phyloP scores from a whole-genome alignment of 2,329 filamentous ascomycete species.

The Scolecobasidium constrictum region DNA sequence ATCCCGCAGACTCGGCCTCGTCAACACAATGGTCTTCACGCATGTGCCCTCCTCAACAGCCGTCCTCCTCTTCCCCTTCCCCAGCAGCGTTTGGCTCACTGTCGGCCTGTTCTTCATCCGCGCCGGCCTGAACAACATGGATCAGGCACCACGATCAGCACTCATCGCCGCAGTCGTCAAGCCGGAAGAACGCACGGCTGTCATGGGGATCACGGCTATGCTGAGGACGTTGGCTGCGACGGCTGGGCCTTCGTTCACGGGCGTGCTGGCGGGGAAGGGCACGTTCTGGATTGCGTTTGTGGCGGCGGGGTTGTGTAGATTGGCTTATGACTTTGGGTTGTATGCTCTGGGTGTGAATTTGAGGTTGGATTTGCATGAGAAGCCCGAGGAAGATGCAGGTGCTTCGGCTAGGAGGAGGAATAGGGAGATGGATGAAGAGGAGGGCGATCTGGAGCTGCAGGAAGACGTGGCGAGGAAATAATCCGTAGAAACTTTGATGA shows the following conservation, averaged over 20 bases:
- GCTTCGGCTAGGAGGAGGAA: slow-evolving; percentile 36
- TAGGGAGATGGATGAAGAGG: slow-evolving; percentile 37
- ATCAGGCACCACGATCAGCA: slow-evolving; percentile 54
- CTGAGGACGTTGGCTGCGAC: slow-evolving; percentile 49
- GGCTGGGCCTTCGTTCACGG: slow-evolving; percentile 25
- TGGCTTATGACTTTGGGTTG: slow-evolving; percentile 23
- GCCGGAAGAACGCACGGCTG: slow-evolving; percentile 54
- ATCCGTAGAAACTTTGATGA: no score
- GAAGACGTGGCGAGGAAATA: no score
- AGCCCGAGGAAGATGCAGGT: slow-evolving; percentile 26
- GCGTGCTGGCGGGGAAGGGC: slow-evolving; percentile 21
- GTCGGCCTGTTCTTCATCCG: slow-evolving; percentile 48
- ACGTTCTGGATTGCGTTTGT: slow-evolving; percentile 30
- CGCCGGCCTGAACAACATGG: slow-evolving; percentile 56
- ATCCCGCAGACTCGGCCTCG: slow-evolving; percentile 49
- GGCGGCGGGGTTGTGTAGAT: slow-evolving; percentile 24
- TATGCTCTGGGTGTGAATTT: slow-evolving; percentile 16
- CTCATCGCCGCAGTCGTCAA: slow-evolving; percentile 57
- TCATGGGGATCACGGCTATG: slow-evolving; percentile 58
- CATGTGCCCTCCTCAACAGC: slow-evolving; percentile 42
- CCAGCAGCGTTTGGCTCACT: slow-evolving; percentile 21
- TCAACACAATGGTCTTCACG: slow-evolving; percentile 32
- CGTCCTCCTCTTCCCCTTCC: slow-evolving; percentile 16
- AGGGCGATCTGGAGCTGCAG: slow-evolving; percentile 30
- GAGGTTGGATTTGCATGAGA: slow-evolving; percentile 6